Percentiles rank a stretch among this genome's conserved stretches.
Evolutionary conservation across 1,139 yeast species (phyloP).

Genomic region (Zhuliangozyma blackwelliae): DNA sequence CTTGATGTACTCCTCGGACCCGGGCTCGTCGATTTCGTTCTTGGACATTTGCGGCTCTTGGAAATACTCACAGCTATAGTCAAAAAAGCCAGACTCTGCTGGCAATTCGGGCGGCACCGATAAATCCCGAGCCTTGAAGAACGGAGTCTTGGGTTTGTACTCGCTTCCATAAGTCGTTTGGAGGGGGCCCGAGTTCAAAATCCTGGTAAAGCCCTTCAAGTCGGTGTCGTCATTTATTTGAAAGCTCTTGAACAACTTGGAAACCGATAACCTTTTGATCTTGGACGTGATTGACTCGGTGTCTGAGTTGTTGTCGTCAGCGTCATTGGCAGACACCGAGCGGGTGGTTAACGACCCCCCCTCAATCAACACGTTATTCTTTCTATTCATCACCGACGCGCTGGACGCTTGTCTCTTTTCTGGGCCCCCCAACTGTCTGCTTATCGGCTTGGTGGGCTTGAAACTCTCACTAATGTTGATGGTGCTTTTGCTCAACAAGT

Average conservation of each 20-base stretch:
- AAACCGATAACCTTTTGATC: slow-evolving; percentile 36
- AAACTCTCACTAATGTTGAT: slow-evolving; percentile 40
- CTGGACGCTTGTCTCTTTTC: slow-evolving; percentile 32
- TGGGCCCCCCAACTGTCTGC: slow-evolving; percentile 17
- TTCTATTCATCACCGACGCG: slow-evolving; percentile 24
- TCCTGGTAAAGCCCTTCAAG: slow-evolving; percentile 33
- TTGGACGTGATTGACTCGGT: slow-evolving; percentile 35
- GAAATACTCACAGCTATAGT: slow-evolving; percentile 86
- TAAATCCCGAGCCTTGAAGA: slow-evolving; percentile 41
- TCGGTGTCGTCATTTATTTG: slow-evolving; percentile 41
- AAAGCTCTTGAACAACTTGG: slow-evolving; percentile 41
- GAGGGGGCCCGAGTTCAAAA: slow-evolving; percentile 38
- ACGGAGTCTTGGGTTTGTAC: slow-evolving; percentile 48
- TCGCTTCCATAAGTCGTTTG: slow-evolving; percentile 49
- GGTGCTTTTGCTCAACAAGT: slow-evolving; percentile 50
- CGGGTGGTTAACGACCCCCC: slow-evolving; percentile 25
- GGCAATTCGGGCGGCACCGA: slow-evolving; percentile 49
- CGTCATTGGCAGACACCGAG: slow-evolving; percentile 28
- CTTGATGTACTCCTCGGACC: slow-evolving; percentile 79
- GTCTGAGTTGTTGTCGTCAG: slow-evolving; percentile 19
- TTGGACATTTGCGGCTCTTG: slow-evolving; percentile 95
- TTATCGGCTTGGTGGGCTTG: slow-evolving; percentile 32
- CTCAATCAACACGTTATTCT: slow-evolving; percentile 26
- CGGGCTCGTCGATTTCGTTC: slow-evolving; percentile 87
- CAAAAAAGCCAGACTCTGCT: slow-evolving; percentile 71